Percentiles rank a stretch among this genome's conserved stretches.
Conservation (phyloP, 805 yeast genomes). For the Myxozyma monticola region DNA sequence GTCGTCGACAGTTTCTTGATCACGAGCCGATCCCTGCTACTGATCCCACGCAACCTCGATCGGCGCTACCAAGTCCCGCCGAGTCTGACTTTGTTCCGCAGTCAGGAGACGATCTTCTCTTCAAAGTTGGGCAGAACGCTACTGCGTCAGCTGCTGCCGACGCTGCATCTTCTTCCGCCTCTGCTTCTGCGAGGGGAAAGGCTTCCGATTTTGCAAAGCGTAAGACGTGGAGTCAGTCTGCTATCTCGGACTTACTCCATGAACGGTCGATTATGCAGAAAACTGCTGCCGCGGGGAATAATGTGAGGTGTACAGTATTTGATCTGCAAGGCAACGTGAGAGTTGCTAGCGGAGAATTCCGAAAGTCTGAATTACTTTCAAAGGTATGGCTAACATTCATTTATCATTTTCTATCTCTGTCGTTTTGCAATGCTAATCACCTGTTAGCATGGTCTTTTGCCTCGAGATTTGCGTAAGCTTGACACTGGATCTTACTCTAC, state of each 20-base stretch:
- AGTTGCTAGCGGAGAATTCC: constrained; percentile 70
- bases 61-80: no score
- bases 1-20: no score
- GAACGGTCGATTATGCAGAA: constrained; percentile 23
- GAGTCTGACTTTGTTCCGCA: no score
- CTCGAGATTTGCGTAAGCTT: constrained; percentile 86
- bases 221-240: constrained; percentile 7
- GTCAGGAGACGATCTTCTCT: no score
- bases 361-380: constrained; percentile 67
- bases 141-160: no score
- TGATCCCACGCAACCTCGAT: no score
- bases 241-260: constrained; percentile 22
- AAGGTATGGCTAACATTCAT: constrained; percentile 37
- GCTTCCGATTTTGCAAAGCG: neutral
- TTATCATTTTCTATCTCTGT: neutral
- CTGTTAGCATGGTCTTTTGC: constrained; percentile 64
- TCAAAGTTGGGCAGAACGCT: no score
- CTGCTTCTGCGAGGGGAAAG: neutral
- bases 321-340: constrained; percentile 67
- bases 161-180: neutral
- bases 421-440: neutral
- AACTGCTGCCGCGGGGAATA: constrained; percentile 18
- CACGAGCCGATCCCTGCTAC: no score
- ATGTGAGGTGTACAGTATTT: constrained; percentile 66
- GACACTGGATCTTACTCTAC: constrained; percentile 80